Base-by-base conservation (phyloP, 345 rosid species). In the Cardamine occulta region DNA sequence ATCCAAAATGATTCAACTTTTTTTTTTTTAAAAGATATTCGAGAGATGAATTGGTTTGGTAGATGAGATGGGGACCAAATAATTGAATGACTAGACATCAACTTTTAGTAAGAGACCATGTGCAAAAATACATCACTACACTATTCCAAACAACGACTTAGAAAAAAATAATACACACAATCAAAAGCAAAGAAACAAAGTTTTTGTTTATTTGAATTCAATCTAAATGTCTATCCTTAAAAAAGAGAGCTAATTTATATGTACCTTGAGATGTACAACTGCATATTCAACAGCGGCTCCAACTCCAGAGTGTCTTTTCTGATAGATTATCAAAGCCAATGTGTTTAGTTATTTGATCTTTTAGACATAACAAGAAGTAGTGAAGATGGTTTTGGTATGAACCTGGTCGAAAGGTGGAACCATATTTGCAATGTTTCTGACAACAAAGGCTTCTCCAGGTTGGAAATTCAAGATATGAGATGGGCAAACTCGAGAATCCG, bases 241-340 rank as follows among this genome's bases (percentile, higher is more conserved):
- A 67, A 70, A 70, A 53, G 48, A 31, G 31, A 0, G 19, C 19
- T 44, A 1, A 9, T 6, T 67, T 24, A 19, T 42, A 39, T 39
- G 68, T 64, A 93, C 98, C 97, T 94, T 94, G 72, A 94, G 95
- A 79, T 94, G 97, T 84, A 94, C 72, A 78, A 94, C 98, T 24
- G 97, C 97, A 67, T 94, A 94, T 67, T 94, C 98, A 18, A 94
- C 74, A 21, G 98, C 97, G 56, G 98, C 66, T 42, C 98, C 98
- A 64, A 79, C 83, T 61, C 82, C 82, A 39, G 79, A 63, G 52
- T 79, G 79, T 69, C 79, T 74, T 48, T 74, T 79, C 82, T 79
- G 79, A 19, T 15, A 59, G 0, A 2, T 10, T 28, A 2, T 40
- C 7, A 29, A 67, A 48, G 6, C 31, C 0, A 23, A 5, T 11